Percentiles rank a stretch among this genome's conserved stretches.
phyloP scores from a whole-genome alignment of 306 rosid species.

The Trifolium subterraneum region DNA sequence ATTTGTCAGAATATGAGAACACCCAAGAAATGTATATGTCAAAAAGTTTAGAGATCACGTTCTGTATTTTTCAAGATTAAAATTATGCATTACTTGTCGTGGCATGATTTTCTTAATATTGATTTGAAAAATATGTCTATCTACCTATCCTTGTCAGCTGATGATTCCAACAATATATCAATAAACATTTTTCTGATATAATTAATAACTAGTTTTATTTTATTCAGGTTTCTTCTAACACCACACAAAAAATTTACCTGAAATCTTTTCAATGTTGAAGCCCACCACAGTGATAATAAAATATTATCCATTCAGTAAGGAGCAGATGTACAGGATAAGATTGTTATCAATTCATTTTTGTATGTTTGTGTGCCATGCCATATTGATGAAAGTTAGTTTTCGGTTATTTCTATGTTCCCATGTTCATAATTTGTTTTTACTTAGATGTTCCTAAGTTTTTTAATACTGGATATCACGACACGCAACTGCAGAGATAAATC shows the following conservation, averaged over 20 bases:
- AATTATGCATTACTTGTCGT: not conserved
- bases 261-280: not conserved
- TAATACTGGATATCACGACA: too few species aligned
- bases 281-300: slow-evolving; percentile 4
- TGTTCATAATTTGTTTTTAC: not conserved
- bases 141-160: not conserved
- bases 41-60: not conserved
- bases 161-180: not conserved
- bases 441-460: not conserved
- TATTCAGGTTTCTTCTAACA: not conserved
- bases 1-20: not conserved
- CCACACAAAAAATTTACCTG: not conserved
- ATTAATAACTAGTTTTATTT: not conserved
- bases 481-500: too few species aligned
- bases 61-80: not conserved
- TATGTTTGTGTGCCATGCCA: not conserved
- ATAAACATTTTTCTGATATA: not conserved
- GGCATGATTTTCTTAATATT: not conserved
- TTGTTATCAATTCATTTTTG: not conserved
- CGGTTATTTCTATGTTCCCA: not conserved
- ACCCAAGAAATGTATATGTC: not conserved
- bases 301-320: not conserved
- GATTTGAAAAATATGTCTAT: not conserved
- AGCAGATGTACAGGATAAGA: not conserved
- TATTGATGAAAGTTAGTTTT: not conserved